Evolutionary conservation across 2,329 filamentous ascomycete species (phyloP), one percentile per base, ranked within the genome.

Genomic region (Fonsecaea erecta): DNA sequence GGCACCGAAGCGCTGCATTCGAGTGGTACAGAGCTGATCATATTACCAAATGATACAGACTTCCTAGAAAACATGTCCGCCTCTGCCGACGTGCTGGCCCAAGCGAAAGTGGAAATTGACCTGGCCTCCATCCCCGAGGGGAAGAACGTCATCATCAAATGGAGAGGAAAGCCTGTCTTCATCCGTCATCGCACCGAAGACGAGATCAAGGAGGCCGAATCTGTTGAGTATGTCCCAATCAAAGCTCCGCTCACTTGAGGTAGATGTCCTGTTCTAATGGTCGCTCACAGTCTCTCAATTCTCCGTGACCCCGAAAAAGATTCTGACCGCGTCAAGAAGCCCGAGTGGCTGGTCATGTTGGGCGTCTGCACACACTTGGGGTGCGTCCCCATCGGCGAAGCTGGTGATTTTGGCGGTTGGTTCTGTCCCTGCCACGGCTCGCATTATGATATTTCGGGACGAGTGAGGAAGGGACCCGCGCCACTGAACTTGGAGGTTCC

Each of bases 81-180:
- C 70, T 99, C 95, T 68, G 95, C 95, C 82, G 95, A 99, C 77
- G 93, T 99, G 77, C 83, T 99, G 83, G 95, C 96, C 78, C 96
- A 97, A 89, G 95, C 95, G 81, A 99, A 99, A 90, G 95, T 99
- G 74, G 95, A 99, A 85, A 90, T 99, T 74, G 92, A 97, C 81
- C 90, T 99, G 73, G 85, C 85, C 75, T 81, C 92, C 71, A 98
- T 99, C 75, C 95, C 95, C 70, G 94, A 98, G 86, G 95, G 95
- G 87, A 99, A 98, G 91, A 99, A 99, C 85, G 95, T 99, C 79
- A 96, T 99, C 81, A 96, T 99, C 86, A 99, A 99, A 86, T 99
- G 95, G 95, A 91, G 95, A 86, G 95, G 95, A 80, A 99, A 99
- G 91, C 95, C 95, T 80, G 93, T 99, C 80, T 99, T 99, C 86